Percentiles rank a stretch among this genome's conserved stretches.
Conservation (phyloP, 2,329 filamentous ascomycete genomes). For the Colletotrichum tofieldiae region DNA sequence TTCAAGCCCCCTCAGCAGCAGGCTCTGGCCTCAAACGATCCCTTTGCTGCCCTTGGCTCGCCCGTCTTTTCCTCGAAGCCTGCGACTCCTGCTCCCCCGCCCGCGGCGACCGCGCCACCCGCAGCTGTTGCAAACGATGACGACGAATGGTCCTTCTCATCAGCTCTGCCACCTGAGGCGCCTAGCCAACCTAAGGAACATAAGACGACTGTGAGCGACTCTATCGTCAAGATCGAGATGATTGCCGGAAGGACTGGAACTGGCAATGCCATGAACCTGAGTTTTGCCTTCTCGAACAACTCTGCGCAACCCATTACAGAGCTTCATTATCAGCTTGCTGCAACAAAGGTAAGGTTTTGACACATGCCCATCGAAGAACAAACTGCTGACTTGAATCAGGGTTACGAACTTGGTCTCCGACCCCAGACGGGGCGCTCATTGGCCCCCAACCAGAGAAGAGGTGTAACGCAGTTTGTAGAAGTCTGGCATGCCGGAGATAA, state of each 20-base stretch:
- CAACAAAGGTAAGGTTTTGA: constrained; percentile 81
- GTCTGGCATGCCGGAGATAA: constrained; percentile 81
- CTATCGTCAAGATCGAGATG: constrained; percentile 81
- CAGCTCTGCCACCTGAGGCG: constrained; percentile 78
- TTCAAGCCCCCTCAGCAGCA: constrained; percentile 62
- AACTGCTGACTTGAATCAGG: constrained; percentile 64
- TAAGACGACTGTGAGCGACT: constrained; percentile 78
- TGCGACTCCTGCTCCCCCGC: constrained; percentile 51
- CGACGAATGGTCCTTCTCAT: constrained; percentile 96
- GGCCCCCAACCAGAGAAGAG: constrained; percentile 78
- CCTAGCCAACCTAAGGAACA: constrained; percentile 72
- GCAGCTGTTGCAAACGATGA: constrained; percentile 70
- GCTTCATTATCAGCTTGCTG: constrained; percentile 91
- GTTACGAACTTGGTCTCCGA: constrained; percentile 84
- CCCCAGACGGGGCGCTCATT: constrained; percentile 88
- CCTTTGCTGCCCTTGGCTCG: constrained; percentile 62
- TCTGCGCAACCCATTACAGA: constrained; percentile 80
- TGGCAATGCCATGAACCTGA: constrained; percentile 75
- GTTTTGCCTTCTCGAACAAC: constrained; percentile 88
- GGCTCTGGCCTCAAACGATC: constrained; percentile 58
- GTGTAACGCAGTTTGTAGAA: constrained; percentile 86
- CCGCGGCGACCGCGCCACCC: constrained; percentile 46
- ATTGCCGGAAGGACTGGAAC: constrained; percentile 74
- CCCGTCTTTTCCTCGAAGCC: constrained; percentile 57
- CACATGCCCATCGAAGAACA: neutral